Evolutionary conservation across 495 filamentous ascomycete species (phyloP), one percentile per base, ranked within the genome.

Genomic region (Tuber brumale): DNA sequence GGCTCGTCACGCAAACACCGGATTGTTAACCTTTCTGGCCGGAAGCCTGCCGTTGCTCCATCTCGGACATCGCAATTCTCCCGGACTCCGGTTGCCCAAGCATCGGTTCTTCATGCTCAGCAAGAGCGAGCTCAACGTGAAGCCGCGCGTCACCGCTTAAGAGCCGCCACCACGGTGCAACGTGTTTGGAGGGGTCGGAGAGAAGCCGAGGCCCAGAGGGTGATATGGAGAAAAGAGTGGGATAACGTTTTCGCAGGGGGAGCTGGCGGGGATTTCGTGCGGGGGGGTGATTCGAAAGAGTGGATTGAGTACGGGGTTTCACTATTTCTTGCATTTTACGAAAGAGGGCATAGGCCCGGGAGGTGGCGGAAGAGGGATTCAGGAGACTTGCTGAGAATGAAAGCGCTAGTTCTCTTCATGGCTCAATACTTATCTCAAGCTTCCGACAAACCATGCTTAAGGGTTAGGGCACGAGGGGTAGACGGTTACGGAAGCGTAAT

Each of bases 1-100:
- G 95, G 95, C 75, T 92, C 84, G 85, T 91, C 94, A 80, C 90
- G 94, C 79, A 92, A 91, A 74, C 91, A 90, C 72, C 91, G 95
- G 73, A 93, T 97, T 83, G 93, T 99, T 79, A 97, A 99, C 84
- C 91, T 99, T 75, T 95, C 93, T 72, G 96, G 94, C 79, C 92
- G 77, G 89, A 90, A 80, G 86, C 10, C 57, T 66, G 84, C 74
- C 93, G 95, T 84, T 91, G 92, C 42, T 93, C 94, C 84, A 89
- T 91, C 76, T 85, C 88, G 82, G 83, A 84, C 86, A 2, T 77
- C 82, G 43, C 75, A 85, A 4, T 86, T 82, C 21, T 84, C 88
- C 16, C 91, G 91, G 31, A 87, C 90, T 5, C 92, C 93, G 75
- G 43, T 48, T 16, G 72, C 72, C 27, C 80, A 74, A 10, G 90